Conservation (phyloP, 495 filamentous ascomycete genomes). For the Lasiosphaeria miniovina region DNA sequence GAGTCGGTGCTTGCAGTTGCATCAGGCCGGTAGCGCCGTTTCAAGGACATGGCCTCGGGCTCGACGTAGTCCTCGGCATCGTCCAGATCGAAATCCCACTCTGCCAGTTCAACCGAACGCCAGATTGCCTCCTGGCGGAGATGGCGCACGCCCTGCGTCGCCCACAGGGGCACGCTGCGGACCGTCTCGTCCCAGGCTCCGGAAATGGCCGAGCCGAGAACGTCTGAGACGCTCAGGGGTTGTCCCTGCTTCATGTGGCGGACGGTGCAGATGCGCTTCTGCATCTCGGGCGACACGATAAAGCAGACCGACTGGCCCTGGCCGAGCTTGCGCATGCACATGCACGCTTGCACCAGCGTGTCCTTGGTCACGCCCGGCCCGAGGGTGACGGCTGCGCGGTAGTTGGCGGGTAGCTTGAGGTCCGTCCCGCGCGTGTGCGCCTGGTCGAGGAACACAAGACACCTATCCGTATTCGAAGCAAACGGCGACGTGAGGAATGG, state of each 20-base stretch:
- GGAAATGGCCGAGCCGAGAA: conserved; percentile 57
- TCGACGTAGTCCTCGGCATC: conserved; percentile 46
- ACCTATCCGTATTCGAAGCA: conserved; percentile 54
- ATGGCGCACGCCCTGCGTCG: conserved; percentile 54
- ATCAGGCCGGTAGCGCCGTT: conserved; percentile 17
- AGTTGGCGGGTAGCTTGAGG: conserved; percentile 57
- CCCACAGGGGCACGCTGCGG: conserved; percentile 57
- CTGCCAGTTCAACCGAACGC: conserved; percentile 7
- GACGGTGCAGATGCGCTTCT: conserved; percentile 34
- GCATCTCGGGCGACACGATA: conserved; percentile 53
- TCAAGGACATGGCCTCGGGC: conserved; percentile 29
- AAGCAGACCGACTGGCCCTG: conserved; percentile 61
- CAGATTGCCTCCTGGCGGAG: conserved; percentile 33
- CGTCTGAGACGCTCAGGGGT: conserved; percentile 42
- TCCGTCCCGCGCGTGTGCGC: conserved; percentile 75
- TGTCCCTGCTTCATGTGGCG: neutral
- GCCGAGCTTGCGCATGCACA: conserved; percentile 63
- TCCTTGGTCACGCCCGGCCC: conserved; percentile 70
- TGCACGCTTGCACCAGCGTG: conserved; percentile 69
- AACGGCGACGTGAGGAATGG: conserved; percentile 60
- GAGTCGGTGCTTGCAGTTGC: neutral
- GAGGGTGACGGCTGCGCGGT: conserved; percentile 66
- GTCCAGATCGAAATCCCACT: conserved; percentile 13
- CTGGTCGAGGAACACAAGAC: conserved; percentile 72
- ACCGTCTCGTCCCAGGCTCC: conserved; percentile 52